phyloP scores from a whole-genome alignment of 176 grass and related monocot genomes.

The Zea luxurians region DNA sequence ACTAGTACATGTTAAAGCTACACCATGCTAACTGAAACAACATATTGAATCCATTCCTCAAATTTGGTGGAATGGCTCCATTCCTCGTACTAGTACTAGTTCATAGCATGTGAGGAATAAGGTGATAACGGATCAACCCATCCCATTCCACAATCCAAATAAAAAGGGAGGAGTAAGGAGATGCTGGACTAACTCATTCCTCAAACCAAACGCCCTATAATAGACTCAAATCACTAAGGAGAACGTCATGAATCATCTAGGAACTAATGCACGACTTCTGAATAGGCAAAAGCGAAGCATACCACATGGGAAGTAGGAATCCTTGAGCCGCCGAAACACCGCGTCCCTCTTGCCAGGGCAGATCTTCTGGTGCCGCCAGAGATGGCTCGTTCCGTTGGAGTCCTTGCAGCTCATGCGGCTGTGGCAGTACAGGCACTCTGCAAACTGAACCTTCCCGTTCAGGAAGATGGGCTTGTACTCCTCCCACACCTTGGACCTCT shows the following conservation, averaged over 20 bases:
- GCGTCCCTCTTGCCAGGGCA: conserved; percentile 40
- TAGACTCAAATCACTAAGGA: neutral
- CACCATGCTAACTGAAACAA: neutral
- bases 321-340: conserved; percentile 28
- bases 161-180: too few relatives aligned
- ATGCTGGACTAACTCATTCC: too few relatives aligned
- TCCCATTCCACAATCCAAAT: too few relatives aligned
- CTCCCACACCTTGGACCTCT: conserved; percentile 64
- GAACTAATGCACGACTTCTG: neutral
- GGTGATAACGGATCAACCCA: too few relatives aligned
- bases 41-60: too few relatives aligned
- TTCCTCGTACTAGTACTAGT: too few relatives aligned
- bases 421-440: conserved; percentile 58
- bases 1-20: conserved; percentile 12
- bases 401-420: conserved; percentile 58
- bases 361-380: conserved; percentile 65
- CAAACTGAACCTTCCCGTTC: conserved; percentile 52
- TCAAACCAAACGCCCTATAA: too few relatives aligned
- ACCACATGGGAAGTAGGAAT: conserved; percentile 52
- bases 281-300: conserved; percentile 12
- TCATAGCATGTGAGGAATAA: too few relatives aligned
- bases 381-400: conserved; percentile 59
- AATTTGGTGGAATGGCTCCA: too few relatives aligned
- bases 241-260: neutral
- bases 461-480: conserved; percentile 59